A percentile compares a stretch with the other conserved stretches of the same genome.
Conservation (phyloP, 805 yeast species). For the Kodamaea lidongshanica region DNA sequence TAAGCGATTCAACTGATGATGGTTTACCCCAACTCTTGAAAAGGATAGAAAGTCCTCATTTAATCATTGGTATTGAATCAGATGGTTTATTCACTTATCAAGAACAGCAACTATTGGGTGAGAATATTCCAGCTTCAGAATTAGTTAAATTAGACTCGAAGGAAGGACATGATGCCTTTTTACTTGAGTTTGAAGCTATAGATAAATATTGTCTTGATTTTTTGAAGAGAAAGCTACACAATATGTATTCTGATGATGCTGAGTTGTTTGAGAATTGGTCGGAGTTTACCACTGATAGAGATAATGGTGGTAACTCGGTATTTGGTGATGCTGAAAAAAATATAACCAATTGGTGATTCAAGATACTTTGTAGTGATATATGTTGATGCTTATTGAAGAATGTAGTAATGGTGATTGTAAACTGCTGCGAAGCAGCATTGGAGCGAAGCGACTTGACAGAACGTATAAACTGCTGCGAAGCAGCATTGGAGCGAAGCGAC, state of each 20-base stretch:
- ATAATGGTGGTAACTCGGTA: conserved; percentile 52
- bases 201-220: conserved; percentile 66
- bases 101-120: conserved; percentile 83
- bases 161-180: conserved; percentile 96
- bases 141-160: conserved; percentile 77
- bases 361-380: no score
- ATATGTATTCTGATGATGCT: conserved; percentile 44
- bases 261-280: conserved; percentile 41
- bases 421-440: no score
- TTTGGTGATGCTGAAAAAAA: conserved; percentile 90
- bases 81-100: conserved; percentile 90
- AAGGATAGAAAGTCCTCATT: conserved; percentile 63
- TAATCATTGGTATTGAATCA: conserved; percentile 82
- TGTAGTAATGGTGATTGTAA: no score
- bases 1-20: conserved; percentile 26
- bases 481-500: no score
- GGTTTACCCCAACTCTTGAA: conserved; percentile 47
- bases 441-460: no score
- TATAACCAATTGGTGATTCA: conserved; percentile 83
- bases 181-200: conserved; percentile 80
- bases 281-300: conserved; percentile 29
- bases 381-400: no score
- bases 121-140: conserved; percentile 60
- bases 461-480: no score
- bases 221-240: conserved; percentile 50